Base-by-base conservation (phyloP, 2,329 filamentous ascomycete genomes). In the Aspergillus novofumigatus region DNA sequence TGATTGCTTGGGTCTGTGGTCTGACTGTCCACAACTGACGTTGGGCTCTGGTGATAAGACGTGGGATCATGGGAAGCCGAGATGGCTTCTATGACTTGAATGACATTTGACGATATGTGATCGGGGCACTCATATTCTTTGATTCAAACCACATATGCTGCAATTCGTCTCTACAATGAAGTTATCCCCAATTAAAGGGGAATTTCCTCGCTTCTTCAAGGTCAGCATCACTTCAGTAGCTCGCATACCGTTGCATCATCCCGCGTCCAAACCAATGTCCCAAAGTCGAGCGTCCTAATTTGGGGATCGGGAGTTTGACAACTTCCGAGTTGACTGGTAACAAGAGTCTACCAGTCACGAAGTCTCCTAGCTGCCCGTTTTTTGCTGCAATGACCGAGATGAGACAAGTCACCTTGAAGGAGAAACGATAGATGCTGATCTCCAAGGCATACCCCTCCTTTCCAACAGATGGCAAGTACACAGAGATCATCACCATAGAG, bases 1-100 rank as follows among this genome's bases (percentile, higher is more conserved):
- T 47, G 5, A 10, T 44, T 21, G 11, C 11, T 47, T 23, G 9
- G 44, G 42, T 55, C 56, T 29, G 54, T 60, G 60, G 53, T 60
- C 55, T 58, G 55, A 60, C 52, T 49, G 51, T 58, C 42, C 52
- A 41, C 28, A 29, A 10, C 28, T 29, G 9, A 44, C 57, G 51
- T 48, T 54, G 32, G 55, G 23, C 28, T 26, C 6, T 6, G 51
- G 21, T 53, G 25, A 29, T 45, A 32, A 50, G 8, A 23, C 32
- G n/a, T 10, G 25, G 23, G 35, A 20, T 53, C 10, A 10, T 14
- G 23, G n/a, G 17, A n/a, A n/a, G 8, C 4, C 26, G 20, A 48
- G 51, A 32, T n/a, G 25, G n/a, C 26, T 44, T 20, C 20, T 20
- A 23, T 11, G n/a, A 5, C 6, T 23, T 5, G 10, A 9, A 20